phyloP scores from a whole-genome alignment of 805 yeast species.

The Candida insectorum region DNA sequence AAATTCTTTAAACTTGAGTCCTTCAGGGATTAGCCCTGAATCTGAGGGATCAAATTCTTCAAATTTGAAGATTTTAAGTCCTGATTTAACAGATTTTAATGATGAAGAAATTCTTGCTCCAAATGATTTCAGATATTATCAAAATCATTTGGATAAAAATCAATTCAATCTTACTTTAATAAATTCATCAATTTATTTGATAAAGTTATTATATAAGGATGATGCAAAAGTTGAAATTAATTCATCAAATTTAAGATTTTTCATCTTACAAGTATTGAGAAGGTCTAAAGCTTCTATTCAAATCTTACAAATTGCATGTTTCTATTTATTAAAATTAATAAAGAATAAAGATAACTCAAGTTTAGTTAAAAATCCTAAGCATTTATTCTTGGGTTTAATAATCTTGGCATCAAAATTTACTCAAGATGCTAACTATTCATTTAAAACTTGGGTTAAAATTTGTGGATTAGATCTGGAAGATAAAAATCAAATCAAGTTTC shows the following conservation, averaged over 20 bases:
- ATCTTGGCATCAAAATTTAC: constrained; percentile 71
- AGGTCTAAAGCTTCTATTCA: constrained; percentile 48
- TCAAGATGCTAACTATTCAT: constrained; percentile 68
- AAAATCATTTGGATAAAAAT: constrained; percentile 33
- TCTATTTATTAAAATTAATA: constrained; percentile 53
- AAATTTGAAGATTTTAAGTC: too few species aligned
- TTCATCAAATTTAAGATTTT: constrained; percentile 29
- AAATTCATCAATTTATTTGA: constrained; percentile 32
- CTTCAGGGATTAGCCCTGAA: too few species aligned
- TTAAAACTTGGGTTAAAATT: constrained; percentile 71
- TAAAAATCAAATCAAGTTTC: constrained; percentile 34
- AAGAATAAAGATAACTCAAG: constrained; percentile 12
- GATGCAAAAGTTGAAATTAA: constrained; percentile 13
- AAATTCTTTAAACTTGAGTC: too few species aligned
- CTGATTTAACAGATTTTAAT: too few species aligned
- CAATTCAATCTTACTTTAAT: constrained; percentile 40
- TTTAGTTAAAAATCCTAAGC: constrained; percentile 45
- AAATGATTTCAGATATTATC: constrained; percentile 38
- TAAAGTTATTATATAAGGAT: constrained; percentile 29
- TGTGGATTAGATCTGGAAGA: constrained; percentile 47
- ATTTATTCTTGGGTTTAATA: constrained; percentile 63
- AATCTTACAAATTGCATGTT: constrained; percentile 64
- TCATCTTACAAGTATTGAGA: constrained; percentile 40
- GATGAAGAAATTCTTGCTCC: constrained; percentile 19
- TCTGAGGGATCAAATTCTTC: too few species aligned